Conservation (phyloP, 192 early-diverging fungal species). For the Podila epicladia region DNA sequence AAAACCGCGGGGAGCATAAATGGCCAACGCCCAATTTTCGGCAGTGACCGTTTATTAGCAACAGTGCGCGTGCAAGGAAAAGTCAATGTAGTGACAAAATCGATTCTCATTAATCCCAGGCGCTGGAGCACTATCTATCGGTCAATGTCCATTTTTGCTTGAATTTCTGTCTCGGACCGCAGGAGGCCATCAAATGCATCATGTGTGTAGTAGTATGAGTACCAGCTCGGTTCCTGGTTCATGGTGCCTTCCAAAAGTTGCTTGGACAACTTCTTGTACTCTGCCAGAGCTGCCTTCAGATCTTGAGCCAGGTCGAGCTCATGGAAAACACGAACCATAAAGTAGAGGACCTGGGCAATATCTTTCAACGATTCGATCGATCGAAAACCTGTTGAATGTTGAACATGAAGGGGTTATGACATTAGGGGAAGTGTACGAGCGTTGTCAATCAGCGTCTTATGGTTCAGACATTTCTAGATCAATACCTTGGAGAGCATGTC, state of each 20-base stretch:
- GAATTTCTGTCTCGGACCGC: background rate
- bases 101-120: too few species aligned
- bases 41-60: too few species aligned
- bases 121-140: too few species aligned
- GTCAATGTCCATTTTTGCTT: background rate
- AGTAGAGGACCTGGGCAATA: conserved; percentile 29
- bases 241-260: background rate
- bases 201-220: conserved; percentile 27
- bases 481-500: background rate
- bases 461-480: background rate
- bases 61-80: too few species aligned
- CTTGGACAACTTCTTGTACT: conserved; percentile 1
- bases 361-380: conserved; percentile 22
- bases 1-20: too few species aligned
- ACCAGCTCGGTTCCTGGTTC: conserved; percentile 33
- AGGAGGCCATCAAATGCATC: conserved; percentile 32
- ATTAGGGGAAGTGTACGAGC: background rate
- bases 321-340: conserved; percentile 12
- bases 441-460: background rate
- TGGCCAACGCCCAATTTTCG: too few species aligned
- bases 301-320: conserved; percentile 1
- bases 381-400: conserved; percentile 14
- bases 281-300: background rate
- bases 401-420: background rate
- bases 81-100: too few species aligned